Conservation (phyloP, 2,329 filamentous ascomycete species). For the Sphaerulina musiva region DNA sequence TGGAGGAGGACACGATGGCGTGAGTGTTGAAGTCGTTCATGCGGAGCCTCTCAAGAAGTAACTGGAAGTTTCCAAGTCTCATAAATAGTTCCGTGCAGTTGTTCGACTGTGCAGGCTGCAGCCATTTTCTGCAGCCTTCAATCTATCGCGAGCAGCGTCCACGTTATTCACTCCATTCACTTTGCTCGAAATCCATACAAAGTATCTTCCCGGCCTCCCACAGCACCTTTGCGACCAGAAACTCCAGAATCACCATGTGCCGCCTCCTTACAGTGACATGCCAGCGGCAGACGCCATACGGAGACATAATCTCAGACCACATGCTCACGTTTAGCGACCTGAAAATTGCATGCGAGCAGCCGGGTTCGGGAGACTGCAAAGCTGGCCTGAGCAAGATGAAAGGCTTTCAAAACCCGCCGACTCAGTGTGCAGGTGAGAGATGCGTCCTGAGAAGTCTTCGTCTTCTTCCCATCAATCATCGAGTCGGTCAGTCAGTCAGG, state of each 20-base stretch:
- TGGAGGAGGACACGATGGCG: neutral
- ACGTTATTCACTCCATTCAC: too few relatives aligned
- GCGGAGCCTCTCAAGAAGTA: neutral
- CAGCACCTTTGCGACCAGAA: neutral
- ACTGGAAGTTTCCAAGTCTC: neutral
- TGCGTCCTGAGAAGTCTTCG: neutral
- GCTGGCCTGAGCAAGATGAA: constrained; percentile 1
- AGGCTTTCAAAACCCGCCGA: constrained; percentile 15
- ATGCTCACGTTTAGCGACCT: constrained; percentile 6
- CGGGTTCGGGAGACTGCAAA: constrained; percentile 9
- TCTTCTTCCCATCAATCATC: neutral
- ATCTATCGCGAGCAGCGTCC: too few relatives aligned
- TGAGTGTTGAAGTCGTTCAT: neutral
- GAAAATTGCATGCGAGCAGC: constrained; percentile 13
- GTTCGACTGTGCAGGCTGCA: too few relatives aligned
- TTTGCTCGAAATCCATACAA: too few relatives aligned
- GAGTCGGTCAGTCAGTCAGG: neutral
- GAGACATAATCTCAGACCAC: constrained; percentile 7
- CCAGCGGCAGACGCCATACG: constrained; percentile 1
- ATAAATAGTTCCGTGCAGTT: too few relatives aligned
- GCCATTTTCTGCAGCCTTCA: too few relatives aligned
- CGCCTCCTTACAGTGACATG: constrained; percentile 12
- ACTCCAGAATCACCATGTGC: constrained; percentile 5
- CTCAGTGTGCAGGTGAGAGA: constrained; percentile 15
- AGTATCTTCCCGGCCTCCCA: too few relatives aligned